These are phyloP conservation scores for Luvunga scandens DNA, from an alignment of 345 rosid species.

Conservation along the genomic window DNA sequence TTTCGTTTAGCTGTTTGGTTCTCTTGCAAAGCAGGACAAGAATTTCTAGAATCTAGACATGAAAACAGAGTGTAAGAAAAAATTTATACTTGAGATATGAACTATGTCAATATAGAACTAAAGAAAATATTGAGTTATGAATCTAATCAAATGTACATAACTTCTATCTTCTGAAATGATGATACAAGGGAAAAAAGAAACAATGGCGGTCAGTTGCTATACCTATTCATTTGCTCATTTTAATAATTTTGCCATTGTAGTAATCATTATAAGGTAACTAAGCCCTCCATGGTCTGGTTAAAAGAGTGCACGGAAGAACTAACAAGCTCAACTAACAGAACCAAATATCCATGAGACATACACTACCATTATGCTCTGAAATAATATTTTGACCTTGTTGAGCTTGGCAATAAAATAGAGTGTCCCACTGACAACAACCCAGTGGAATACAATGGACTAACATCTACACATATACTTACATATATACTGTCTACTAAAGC, in stretches of 20 bases:
- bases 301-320: neutral
- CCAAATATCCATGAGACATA: neutral
- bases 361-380: neutral
- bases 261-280: neutral
- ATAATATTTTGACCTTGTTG: neutral
- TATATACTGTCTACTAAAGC: neutral
- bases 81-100: neutral
- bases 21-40: conserved; percentile 32
- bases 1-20: conserved; percentile 41
- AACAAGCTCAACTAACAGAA: neutral
- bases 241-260: neutral
- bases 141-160: neutral
- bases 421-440: neutral
- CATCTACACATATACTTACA: neutral
- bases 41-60: conserved; percentile 44
- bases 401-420: conserved; percentile 2
- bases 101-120: neutral
- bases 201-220: neutral
- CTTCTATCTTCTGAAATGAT: neutral
- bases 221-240: neutral
- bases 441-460: neutral
- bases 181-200: neutral
- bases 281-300: neutral
- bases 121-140: neutral
- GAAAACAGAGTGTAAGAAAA: conserved; percentile 16